phyloP scores from a whole-genome alignment of 257 asterid species.

The Anisodus acutangulus region DNA sequence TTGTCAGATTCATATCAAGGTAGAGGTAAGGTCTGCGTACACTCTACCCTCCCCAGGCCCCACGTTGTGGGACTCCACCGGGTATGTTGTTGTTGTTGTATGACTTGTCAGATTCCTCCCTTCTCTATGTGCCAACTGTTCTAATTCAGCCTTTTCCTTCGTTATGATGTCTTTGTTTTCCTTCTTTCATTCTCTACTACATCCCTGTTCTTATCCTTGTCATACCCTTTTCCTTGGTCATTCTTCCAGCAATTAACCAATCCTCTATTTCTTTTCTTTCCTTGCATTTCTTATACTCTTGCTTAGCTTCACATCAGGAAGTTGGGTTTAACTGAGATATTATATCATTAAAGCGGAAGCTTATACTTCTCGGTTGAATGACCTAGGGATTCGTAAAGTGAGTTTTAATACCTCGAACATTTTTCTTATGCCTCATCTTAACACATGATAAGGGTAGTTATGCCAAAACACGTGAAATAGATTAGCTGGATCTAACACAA shows the following conservation, averaged over 20 bases:
- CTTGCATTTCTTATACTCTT: not conserved
- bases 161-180: not conserved
- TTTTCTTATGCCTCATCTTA: not conserved
- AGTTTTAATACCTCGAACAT: not conserved
- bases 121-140: not conserved
- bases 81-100: too few species aligned
- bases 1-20: too few species aligned
- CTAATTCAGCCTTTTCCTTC: not conserved
- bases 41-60: too few species aligned
- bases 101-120: not conserved
- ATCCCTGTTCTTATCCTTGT: conserved; percentile 1
- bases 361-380: not conserved
- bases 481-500: not conserved
- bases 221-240: not conserved
- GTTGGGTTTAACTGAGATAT: not conserved
- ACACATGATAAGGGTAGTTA: not conserved
- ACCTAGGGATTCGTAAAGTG: not conserved
- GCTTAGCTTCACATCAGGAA: not conserved
- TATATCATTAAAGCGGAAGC: not conserved
- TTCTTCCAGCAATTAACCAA: conserved; percentile 13
- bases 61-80: too few species aligned
- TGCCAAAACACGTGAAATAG: not conserved
- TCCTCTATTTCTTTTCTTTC: conserved; percentile 6
- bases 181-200: not conserved
- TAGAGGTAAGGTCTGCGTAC: too few species aligned